Percentiles rank a stretch among this genome's conserved stretches.
These are phyloP conservation scores for Peniophora sp. DNA, from an alignment of 1,284 basidiomycete genomes.

Conservation along the genomic window DNA sequence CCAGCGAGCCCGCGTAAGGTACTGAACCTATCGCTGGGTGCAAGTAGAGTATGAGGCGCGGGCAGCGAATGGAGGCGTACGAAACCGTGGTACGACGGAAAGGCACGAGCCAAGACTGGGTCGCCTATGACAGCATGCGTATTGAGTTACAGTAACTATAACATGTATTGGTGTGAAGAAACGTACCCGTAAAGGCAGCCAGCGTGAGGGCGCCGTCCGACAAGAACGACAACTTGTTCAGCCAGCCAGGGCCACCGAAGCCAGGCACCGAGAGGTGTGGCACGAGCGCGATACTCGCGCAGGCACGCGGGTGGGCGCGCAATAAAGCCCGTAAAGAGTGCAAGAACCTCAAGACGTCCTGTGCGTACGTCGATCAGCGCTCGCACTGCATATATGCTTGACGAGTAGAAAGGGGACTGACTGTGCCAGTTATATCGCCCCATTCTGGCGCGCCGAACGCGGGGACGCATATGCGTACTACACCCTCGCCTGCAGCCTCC, in stretches of 20 bases:
- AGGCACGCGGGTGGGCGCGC: constrained; percentile 45
- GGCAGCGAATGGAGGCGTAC: constrained; percentile 72
- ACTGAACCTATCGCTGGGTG: constrained; percentile 72
- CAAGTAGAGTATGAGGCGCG: constrained; percentile 54
- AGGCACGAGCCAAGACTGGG: constrained; percentile 55
- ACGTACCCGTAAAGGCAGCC: constrained; percentile 72
- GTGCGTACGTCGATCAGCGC: constrained; percentile 4
- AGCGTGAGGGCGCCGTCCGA: constrained; percentile 72
- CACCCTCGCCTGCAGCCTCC: constrained; percentile 24
- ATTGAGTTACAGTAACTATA: too few relatives aligned
- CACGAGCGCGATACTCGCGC: constrained; percentile 64
- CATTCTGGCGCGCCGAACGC: constrained; percentile 65
- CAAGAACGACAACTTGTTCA: constrained; percentile 72
- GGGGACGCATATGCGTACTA: constrained; percentile 54
- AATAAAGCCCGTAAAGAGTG: constrained; percentile 58
- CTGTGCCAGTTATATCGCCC: constrained; percentile 54
- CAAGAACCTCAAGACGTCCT: constrained; percentile 70
- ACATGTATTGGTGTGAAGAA: neutral
- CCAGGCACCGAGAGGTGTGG: constrained; percentile 46
- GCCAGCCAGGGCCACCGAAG: constrained; percentile 61
- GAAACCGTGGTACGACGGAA: constrained; percentile 81
- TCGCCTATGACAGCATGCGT: constrained; percentile 36
- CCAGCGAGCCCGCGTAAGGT: constrained; percentile 65
- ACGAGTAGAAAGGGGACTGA: constrained; percentile 33
- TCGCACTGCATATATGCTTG: too few relatives aligned